Evolutionary conservation across 805 yeast species (phyloP).

Genomic region (Metschnikowia baotianmanensis): DNA sequence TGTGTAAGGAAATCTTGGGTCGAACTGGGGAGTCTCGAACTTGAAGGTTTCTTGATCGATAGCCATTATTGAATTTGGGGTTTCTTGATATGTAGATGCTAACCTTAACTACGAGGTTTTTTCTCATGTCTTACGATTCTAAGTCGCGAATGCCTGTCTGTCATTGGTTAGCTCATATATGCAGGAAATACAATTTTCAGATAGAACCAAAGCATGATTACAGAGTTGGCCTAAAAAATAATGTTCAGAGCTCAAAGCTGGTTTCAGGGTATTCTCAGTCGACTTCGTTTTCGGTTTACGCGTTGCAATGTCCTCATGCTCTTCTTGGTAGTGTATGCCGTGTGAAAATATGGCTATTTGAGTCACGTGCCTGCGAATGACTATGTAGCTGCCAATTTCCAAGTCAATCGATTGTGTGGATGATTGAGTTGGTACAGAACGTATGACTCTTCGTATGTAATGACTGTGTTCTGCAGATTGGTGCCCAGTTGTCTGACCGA

Average conservation of each 20-base stretch:
- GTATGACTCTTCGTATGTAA: too few species aligned
- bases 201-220: not conserved
- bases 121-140: constrained; percentile 15
- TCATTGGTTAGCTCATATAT: constrained; percentile 16
- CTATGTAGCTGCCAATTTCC: not conserved
- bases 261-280: not conserved
- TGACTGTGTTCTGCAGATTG: too few species aligned
- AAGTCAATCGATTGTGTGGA: not conserved
- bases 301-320: too few species aligned
- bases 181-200: constrained; percentile 1
- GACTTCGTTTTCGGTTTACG: too few species aligned
- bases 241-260: too few species aligned
- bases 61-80: constrained; percentile 27
- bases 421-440: not conserved
- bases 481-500: too few species aligned
- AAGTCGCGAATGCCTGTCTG: constrained; percentile 22
- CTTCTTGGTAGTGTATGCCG: too few species aligned
- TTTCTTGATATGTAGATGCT: constrained; percentile 3
- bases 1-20: constrained; percentile 72
- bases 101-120: constrained; percentile 1
- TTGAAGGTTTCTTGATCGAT: constrained; percentile 39
- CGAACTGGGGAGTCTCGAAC: constrained; percentile 41
- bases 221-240: too few species aligned
- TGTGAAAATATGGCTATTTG: not conserved
- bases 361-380: not conserved